Evolutionary conservation across 345 rosid species (phyloP).

Genomic region (Angophora floribunda): DNA sequence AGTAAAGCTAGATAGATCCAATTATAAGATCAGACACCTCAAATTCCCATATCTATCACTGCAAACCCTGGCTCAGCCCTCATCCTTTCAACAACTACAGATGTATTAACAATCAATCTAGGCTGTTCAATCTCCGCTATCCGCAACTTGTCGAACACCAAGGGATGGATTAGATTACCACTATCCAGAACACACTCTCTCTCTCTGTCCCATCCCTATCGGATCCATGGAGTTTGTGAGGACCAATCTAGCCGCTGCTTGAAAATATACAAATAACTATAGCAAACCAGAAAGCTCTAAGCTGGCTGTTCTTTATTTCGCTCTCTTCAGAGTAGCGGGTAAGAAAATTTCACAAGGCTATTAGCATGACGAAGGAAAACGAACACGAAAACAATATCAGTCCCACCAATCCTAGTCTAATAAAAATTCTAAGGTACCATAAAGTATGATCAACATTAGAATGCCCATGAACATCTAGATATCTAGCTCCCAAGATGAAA

Average conservation of each 20-base stretch:
- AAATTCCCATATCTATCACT: not conserved
- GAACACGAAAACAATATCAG: not conserved
- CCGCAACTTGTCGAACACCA: not conserved
- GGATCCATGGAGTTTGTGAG: not conserved
- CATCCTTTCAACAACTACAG: not conserved
- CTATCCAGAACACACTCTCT: not conserved
- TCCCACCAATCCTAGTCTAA: not conserved
- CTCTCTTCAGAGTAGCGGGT: not conserved
- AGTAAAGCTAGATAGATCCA: not conserved
- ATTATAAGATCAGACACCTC: not conserved
- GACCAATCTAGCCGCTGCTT: not conserved
- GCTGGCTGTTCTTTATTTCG: not conserved
- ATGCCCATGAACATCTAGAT: not conserved
- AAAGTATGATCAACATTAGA: not conserved
- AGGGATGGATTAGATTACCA: not conserved
- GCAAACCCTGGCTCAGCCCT: not conserved
- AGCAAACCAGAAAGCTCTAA: not conserved
- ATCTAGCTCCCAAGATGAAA: not conserved
- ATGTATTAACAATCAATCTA: not conserved
- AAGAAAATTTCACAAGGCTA: not conserved
- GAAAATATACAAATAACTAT: not conserved
- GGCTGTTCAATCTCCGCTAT: not conserved
- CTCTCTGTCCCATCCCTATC: too few relatives aligned
- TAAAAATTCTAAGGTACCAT: not conserved
- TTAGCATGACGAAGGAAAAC: not conserved